Evolutionary conservation across 2,329 filamentous ascomycete species (phyloP), one percentile per base, ranked within the genome.

Genomic region (Aureobasidium subglaciale): DNA sequence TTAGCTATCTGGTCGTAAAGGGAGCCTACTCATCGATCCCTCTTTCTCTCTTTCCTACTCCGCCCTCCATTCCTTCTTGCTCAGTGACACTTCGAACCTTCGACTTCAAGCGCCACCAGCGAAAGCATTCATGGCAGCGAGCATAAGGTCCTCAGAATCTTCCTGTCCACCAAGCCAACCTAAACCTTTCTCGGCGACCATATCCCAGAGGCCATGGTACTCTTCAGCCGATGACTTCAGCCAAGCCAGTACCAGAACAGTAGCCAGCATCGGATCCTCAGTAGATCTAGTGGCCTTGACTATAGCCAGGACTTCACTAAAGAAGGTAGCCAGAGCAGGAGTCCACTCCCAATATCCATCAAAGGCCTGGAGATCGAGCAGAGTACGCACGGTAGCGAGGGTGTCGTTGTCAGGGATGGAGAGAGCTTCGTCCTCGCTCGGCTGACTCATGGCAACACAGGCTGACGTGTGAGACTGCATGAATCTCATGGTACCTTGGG

Each of bases 131-230:
- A 37, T 37, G 5, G 45, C 45, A 18, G 27, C 20, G 16, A 7
- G 13, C 45, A 49, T 49, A 9, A 37, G 5, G 2, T 9, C 15
- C 22, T 37, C 32, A 7, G 32, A 49, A 22, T 49, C 13, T 2
- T 27, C 45, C 25, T 32, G n/a, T 1, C 27, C 60, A 29, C 62
- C 60, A 42, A 84, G 53, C 79, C 80, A 86, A 0, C 43, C 63
- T 62, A 70, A 73, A 0, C 80, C 83, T 72, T 86, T 86, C 9
- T 78, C 77, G 15, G 78, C 80, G 35, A 87, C 69, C 73, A 87
- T 72, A 59, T 84, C 83, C 84, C 84, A 88, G 6, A 75, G 74
- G 2, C 82, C 83, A 64, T 72, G 69, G 49, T 80, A 71, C 0
- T 59, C 68, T 0, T 32, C 61, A 57, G 81, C 61, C 55, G 71